Evolutionary conservation across 2,329 filamentous ascomycete genomes (phyloP), one percentile per base, ranked within the genome.

Genomic region (Hypoxylon sp.): DNA sequence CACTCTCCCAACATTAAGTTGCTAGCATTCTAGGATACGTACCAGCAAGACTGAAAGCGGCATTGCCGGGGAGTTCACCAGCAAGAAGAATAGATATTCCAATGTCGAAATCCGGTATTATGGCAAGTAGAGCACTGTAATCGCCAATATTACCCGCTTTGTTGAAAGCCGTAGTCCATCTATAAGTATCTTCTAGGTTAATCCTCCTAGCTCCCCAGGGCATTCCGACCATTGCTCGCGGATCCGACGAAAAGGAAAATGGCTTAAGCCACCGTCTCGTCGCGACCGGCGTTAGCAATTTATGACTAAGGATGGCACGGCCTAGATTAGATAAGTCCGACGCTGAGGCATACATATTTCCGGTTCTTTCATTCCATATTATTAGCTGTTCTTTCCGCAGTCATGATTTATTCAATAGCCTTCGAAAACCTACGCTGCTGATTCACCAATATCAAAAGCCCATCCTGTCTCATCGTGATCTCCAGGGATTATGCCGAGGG

Each of bases 81-180:
- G 80, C 82, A 1, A 77, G 68, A 0, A 84, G 73, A 17, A 83
- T 72, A 1, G 74, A 76, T 62, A 84, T 80, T 0, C 82, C 82
- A 13, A 82, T 73, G 51, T 80, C 77, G 52, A 78, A 82, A 63
- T 84, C 82, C 0, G 81, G 82, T 2, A 84, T 65, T 4, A 85
- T 71, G 1, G 78, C 78, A 0, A 85, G 58, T 7, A 79, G 74
- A 1, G 77, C 75, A 17, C 76, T 77, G 64, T 82, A 84, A 38
- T 72, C 67, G 25, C 80, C 78, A 9, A 82, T 74, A 63, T 82
- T 77, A 5, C 83, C 81, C 1, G 76, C 71, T 71, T 85, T 84
- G 65, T 78, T 67, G 58, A 72, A 82, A 5, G 81, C 79, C n/a
- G 78, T 75, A 5, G 82, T 82, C 66, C 82, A 72, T 46, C 73